Base-by-base conservation (phyloP, 2,329 filamentous ascomycete genomes). In the Scortechinia acanthostroma region DNA sequence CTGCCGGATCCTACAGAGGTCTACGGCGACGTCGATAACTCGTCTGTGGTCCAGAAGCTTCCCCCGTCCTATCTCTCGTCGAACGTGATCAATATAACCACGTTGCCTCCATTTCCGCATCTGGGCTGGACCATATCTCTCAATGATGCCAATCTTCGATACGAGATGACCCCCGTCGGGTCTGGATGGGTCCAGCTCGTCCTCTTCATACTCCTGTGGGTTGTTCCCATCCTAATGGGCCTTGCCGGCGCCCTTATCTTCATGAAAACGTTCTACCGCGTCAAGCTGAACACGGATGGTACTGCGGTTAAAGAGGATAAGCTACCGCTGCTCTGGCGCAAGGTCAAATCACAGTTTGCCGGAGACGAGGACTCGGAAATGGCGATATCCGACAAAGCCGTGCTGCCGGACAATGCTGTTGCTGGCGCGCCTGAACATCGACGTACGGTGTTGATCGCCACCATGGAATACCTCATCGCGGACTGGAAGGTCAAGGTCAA, bases 401-500 rank as follows among this genome's bases (percentile, higher is more conserved):
- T 57, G 42, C 63, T 53, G 46, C 63, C 60, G 2, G 58, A 55
- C 3, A 62, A 63, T 22, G 17, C 35, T 40, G 10, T 40, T 13
- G 25, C 25, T n/a, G 35, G 35, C 6, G 17, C 10, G 10, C 13
- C 17, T 19, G 35, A 40, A 13, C 35, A 40, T 6, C 6, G 17
- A 17, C 35, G 35, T 6, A 83, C 73, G 22, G 74, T 83, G 2
- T 68, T 86, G 20, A 82, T 86, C 45, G 81, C 79, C 14, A 85
- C 81, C 4, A 83, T 86, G 77, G 81, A 86, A 58, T 86, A 86
- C 59, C 79, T 85, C 49, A 84, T 86, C 49, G 77, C 81, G 46
- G 81, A 86, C 55, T 85, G 81, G 77, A 70, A 63, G 3, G 80
- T 86, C 61, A 85, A 83, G 59, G 80, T 86, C 62, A 86, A 86